phyloP scores from a whole-genome alignment of 2,329 filamentous ascomycete genomes.

The Pseudovirgaria hyperparasitica region DNA sequence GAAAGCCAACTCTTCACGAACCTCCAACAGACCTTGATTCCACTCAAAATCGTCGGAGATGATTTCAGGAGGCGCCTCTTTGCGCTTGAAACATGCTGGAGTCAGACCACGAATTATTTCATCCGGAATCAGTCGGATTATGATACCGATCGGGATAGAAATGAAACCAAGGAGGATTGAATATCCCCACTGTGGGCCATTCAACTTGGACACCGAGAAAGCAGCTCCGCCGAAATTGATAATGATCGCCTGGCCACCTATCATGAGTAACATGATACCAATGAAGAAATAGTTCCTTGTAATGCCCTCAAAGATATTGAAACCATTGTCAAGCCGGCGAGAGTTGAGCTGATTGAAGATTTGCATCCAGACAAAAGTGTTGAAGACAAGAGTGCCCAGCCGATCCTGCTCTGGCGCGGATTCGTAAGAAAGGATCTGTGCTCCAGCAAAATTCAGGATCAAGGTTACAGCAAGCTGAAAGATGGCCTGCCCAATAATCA shows the following conservation, averaged over 20 bases:
- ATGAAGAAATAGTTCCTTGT: conserved; percentile 81
- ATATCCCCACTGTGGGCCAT: conserved; percentile 71
- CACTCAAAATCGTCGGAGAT: conserved; percentile 40
- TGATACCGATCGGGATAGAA: conserved; percentile 73
- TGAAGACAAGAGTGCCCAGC: conserved; percentile 79
- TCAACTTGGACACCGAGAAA: conserved; percentile 61
- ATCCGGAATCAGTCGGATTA: conserved; percentile 76
- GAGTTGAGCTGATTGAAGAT: conserved; percentile 99
- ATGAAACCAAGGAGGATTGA: conserved; percentile 71
- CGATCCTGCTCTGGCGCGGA: conserved; percentile 30
- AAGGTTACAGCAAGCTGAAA: conserved; percentile 76
- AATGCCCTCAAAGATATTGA: conserved; percentile 91
- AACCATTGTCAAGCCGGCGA: conserved; percentile 81
- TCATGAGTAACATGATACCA: conserved; percentile 73
- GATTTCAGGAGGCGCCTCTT: conserved; percentile 27
- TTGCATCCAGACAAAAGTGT: conserved; percentile 99
- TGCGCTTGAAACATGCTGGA: conserved; percentile 29
- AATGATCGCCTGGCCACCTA: conserved; percentile 80
- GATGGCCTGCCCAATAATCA: conserved; percentile 87
- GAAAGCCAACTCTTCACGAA: conserved; percentile 70
- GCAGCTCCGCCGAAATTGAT: conserved; percentile 73
- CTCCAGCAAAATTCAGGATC: conserved; percentile 65
- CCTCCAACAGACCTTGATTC: conserved; percentile 59
- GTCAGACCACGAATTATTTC: conserved; percentile 37
- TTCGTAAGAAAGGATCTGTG: conserved; percentile 46